phyloP scores from a whole-genome alignment of 192 early-diverging fungal species.

The Coemansia sp. region DNA sequence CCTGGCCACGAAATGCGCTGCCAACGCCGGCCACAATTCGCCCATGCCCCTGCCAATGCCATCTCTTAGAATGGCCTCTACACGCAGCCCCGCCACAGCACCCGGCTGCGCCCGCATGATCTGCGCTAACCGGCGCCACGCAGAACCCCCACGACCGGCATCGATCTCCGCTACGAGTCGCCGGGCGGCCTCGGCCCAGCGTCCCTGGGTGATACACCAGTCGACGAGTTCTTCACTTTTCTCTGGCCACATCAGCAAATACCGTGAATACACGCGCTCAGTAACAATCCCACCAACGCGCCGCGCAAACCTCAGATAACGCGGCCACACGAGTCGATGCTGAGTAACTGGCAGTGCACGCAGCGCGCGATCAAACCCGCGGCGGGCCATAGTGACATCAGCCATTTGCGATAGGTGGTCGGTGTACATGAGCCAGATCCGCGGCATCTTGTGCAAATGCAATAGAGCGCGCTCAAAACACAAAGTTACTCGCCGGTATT shows the following conservation, averaged over 20 bases:
- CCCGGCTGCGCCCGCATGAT: constrained; percentile 72
- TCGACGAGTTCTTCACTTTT: constrained; percentile 74
- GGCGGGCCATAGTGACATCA: constrained; percentile 65
- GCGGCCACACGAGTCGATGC: constrained; percentile 83
- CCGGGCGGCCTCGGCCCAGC: constrained; percentile 76
- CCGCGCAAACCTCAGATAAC: constrained; percentile 80
- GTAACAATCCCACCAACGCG: constrained; percentile 78
- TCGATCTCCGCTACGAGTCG: constrained; percentile 72
- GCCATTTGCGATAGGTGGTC: constrained; percentile 67
- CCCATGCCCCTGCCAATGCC: constrained; percentile 88
- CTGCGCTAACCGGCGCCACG: constrained; percentile 86
- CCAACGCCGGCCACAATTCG: constrained; percentile 83
- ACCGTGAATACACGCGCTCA: constrained; percentile 76
- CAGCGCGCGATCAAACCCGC: constrained; percentile 90
- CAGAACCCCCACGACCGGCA: constrained; percentile 43
- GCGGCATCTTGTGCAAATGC: constrained; percentile 94
- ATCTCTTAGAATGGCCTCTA: constrained; percentile 79
- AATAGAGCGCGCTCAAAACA: constrained; percentile 88
- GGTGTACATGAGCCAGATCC: constrained; percentile 85
- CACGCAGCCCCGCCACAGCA: constrained; percentile 34
- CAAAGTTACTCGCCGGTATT: constrained; percentile 65
- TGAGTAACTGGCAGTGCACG: constrained; percentile 90
- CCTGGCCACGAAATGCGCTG: constrained; percentile 73
- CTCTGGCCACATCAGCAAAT: constrained; percentile 81
- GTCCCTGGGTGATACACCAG: constrained; percentile 61